Base-by-base conservation (phyloP, 2,329 filamentous ascomycete genomes). In the Paecilomyces fulvus region DNA sequence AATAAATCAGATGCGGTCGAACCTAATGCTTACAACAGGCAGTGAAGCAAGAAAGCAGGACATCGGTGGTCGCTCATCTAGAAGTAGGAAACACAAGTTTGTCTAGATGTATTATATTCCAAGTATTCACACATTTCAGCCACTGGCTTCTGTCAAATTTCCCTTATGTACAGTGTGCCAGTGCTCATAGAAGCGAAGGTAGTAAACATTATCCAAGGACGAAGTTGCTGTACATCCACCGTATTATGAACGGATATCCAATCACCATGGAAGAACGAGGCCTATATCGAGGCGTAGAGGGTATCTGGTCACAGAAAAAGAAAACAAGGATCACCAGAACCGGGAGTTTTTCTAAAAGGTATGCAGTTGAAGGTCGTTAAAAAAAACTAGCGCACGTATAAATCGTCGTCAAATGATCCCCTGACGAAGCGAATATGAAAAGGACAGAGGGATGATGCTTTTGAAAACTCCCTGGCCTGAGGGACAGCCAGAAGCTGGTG, bases 281-380 rank as follows among this genome's bases (percentile, higher is more conserved):
- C 37, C 37, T 43, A 17, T 17, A n/a, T 43, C n/a, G 37, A 9
- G 37, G 37, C 37, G 14, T 17, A 43, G 37, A 43, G 37, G 7
- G 37, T 43, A 17, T 43, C 37, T 17, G n/a, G 37, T n/a, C 37
- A 37, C 12, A 37, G n/a, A 43, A 43, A 17, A 43, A 37, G 14
- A 17, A 28, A 43, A 43, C 14, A 17, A 3, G n/a, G 17, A 8
- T 7, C 9, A 9, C 7, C 14, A 43, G 37, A 43, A 43, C 9
- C 37, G 37, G 14, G n/a, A n/a, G n/a, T 17, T 43, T 1, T 43
- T 49, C 2, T 23, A 25, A 25, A 49, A 25, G 23, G 20, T 49
- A 49, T 49, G 14, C 20, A 49, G 33, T 54, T 28, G 53, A 56
- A 56, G 25, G 51, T 56, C 55, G 55, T 56, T 51, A 56, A 53